phyloP scores from a whole-genome alignment of 1,284 basidiomycete species.

The Rhodotorula sp. region DNA sequence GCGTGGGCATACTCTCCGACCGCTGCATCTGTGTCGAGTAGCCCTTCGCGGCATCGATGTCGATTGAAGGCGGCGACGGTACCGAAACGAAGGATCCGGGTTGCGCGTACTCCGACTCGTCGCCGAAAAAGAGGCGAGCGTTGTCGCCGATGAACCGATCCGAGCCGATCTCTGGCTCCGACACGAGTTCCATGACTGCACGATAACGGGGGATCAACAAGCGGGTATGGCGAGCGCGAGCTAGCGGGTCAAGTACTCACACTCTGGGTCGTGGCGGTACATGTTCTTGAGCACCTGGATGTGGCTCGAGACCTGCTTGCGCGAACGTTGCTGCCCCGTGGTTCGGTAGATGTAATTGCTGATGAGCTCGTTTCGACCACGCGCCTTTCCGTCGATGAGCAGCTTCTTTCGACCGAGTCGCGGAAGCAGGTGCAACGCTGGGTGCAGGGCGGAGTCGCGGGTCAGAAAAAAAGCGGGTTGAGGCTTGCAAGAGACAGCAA shows the following conservation, averaged over 20 bases:
- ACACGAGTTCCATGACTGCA: conserved; percentile 41
- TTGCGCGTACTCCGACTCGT: conserved; percentile 10
- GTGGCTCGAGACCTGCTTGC: conserved; percentile 52
- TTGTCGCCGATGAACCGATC: conserved; percentile 33
- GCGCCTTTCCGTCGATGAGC: conserved; percentile 54
- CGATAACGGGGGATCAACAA: neutral
- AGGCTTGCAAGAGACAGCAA: neutral
- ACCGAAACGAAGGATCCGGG: neutral
- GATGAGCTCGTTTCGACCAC: conserved; percentile 58
- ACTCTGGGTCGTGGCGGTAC: conserved; percentile 49
- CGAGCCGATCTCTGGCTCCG: conserved; percentile 40
- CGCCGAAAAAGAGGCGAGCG: conserved; percentile 40
- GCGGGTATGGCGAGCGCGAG: neutral
- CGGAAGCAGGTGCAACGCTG: conserved; percentile 52
- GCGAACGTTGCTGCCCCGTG: conserved; percentile 50
- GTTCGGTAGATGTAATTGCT: conserved; percentile 55
- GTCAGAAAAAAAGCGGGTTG: neutral
- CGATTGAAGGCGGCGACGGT: neutral
- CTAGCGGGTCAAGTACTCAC: conserved; percentile 24
- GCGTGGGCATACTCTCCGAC: neutral
- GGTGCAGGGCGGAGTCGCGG: neutral
- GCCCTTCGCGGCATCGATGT: conserved; percentile 9
- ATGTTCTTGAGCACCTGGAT: conserved; percentile 52
- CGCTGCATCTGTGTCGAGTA: neutral
- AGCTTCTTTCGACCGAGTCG: conserved; percentile 55